These are phyloP conservation scores for Alternaria hordeiaustralica DNA, from an alignment of 2,329 filamentous ascomycete species.

Conservation along the genomic window DNA sequence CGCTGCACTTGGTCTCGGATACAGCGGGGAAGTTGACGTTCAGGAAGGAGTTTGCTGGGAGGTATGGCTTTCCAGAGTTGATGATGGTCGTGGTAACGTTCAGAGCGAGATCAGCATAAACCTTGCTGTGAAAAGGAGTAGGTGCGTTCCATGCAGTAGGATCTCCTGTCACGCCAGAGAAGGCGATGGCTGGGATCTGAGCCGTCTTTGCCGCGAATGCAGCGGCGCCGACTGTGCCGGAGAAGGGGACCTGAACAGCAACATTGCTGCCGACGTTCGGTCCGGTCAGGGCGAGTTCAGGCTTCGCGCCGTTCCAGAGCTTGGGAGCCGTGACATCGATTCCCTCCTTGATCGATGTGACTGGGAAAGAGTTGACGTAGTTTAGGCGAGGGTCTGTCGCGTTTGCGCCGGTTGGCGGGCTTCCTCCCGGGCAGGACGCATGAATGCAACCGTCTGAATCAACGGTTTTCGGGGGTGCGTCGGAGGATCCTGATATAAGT, in stretches of 20 bases:
- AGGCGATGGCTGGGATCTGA: constrained; percentile 71
- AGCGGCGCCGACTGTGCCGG: constrained; percentile 72
- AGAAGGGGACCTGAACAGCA: constrained; percentile 63
- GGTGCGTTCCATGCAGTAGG: constrained; percentile 62
- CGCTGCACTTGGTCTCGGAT: constrained; percentile 57
- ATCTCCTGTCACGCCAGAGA: constrained; percentile 63
- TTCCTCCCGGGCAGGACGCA: constrained; percentile 66
- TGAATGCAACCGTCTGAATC: constrained; percentile 61
- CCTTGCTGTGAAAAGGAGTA: constrained; percentile 58
- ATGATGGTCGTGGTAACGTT: constrained; percentile 64
- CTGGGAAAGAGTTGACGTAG: constrained; percentile 74
- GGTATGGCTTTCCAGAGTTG: constrained; percentile 65
- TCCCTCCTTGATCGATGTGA: constrained; percentile 68
- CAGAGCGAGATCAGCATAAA: constrained; percentile 70
- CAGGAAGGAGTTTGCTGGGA: constrained; percentile 66
- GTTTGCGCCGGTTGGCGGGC: constrained; percentile 64
- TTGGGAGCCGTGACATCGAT: constrained; percentile 63
- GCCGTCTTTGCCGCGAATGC: constrained; percentile 61
- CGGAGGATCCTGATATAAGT: constrained; percentile 57
- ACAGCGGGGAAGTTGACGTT: constrained; percentile 73
- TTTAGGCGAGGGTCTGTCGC: constrained; percentile 64
- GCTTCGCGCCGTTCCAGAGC: constrained; percentile 59
- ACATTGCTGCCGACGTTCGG: constrained; percentile 69
- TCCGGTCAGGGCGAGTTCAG: constrained; percentile 70
- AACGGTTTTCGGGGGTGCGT: constrained; percentile 57